A percentile compares a stretch with the other conserved stretches of the same genome.
phyloP scores from a whole-genome alignment of 441 rosid species.

The Adansonia madagascariensis region DNA sequence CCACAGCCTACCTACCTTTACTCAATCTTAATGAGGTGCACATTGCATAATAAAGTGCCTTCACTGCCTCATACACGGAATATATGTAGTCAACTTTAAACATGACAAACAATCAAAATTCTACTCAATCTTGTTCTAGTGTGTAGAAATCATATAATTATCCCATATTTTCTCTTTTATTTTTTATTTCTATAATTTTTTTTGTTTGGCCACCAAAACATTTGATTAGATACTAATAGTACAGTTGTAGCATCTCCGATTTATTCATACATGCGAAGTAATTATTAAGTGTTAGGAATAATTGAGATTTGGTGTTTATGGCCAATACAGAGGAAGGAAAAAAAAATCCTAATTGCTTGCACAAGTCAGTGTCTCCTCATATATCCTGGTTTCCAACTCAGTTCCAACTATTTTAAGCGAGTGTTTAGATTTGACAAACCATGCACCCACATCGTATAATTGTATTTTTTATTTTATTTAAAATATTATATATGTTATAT shows the following conservation, averaged over 20 bases:
- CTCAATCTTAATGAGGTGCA: background rate
- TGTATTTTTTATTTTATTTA: no score
- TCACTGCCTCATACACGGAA: background rate
- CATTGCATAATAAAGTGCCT: background rate
- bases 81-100: background rate
- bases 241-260: background rate
- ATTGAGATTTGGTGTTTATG: background rate
- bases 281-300: background rate
- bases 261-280: background rate
- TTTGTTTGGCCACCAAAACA: background rate
- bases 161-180: background rate
- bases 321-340: background rate
- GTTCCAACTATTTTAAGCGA: background rate
- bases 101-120: background rate
- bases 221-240: background rate
- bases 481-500: no score
- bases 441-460: no score
- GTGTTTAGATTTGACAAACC: background rate
- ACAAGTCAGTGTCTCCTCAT: background rate
- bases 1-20: background rate
- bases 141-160: background rate
- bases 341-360: no score
- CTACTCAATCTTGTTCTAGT: background rate
- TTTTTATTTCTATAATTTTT: background rate
- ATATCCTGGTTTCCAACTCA: conserved; percentile 5